phyloP scores from a whole-genome alignment of 2,329 filamentous ascomycete genomes.

The Alternaria angustiovoidea region DNA sequence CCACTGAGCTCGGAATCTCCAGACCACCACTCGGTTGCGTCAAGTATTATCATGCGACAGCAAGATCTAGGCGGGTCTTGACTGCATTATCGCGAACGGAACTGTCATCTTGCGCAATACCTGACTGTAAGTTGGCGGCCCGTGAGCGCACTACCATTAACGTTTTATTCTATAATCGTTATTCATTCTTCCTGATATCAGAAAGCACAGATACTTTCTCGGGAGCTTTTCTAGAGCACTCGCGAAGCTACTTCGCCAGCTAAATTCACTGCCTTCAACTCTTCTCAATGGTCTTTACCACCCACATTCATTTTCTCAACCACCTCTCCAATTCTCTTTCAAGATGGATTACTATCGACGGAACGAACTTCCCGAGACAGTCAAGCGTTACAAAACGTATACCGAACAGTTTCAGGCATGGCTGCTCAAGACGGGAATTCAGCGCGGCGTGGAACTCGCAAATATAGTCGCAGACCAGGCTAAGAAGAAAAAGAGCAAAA shows the following conservation, averaged over 20 bases:
- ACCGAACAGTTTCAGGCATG: conserved; percentile 25
- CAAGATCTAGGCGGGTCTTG: not conserved
- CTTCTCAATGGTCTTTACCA: not conserved
- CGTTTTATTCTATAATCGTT: not conserved
- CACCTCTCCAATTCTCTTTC: not conserved
- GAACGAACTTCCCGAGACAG: conserved; percentile 27
- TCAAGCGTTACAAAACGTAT: conserved; percentile 24
- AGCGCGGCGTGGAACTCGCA: conserved; percentile 21
- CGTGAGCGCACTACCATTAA: not conserved
- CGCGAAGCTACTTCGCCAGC: not conserved
- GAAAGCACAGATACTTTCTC: not conserved
- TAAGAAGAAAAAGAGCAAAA: conserved; percentile 4
- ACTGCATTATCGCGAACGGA: not conserved
- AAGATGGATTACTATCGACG: conserved; percentile 25
- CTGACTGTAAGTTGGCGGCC: not conserved
- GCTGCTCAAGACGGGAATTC: conserved; percentile 21
- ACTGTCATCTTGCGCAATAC: not conserved
- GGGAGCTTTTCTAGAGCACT: not conserved
- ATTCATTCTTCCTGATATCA: not conserved
- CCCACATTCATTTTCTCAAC: not conserved
- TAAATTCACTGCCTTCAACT: not conserved
- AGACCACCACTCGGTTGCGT: not conserved
- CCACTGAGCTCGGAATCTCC: not conserved
- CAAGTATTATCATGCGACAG: not conserved
- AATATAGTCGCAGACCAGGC: conserved; percentile 9